Evolutionary conservation across 768 basidiomycete species (phyloP).

Genomic region (Collybiopsis confluens): DNA sequence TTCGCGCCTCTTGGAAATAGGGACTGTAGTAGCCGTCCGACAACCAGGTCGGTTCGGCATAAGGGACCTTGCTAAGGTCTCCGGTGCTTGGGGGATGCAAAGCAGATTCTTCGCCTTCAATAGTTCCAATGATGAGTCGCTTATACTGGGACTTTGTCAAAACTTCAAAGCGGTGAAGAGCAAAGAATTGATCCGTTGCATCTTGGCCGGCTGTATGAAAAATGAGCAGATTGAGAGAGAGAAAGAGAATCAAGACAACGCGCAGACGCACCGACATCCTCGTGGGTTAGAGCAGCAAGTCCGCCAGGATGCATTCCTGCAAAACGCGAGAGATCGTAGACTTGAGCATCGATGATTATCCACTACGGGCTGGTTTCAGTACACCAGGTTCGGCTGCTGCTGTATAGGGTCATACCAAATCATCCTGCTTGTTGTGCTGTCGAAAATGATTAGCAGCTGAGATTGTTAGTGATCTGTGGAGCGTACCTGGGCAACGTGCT

Average conservation of each 20-base stretch:
- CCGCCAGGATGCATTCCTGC: slow-evolving; percentile 82
- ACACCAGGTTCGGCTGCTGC: background rate
- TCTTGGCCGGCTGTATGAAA: slow-evolving; percentile 59
- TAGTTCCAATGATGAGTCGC: slow-evolving; percentile 58
- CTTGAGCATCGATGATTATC: slow-evolving; percentile 80
- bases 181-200: slow-evolving; percentile 75
- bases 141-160: slow-evolving; percentile 62
- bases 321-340: slow-evolving; percentile 80
- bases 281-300: slow-evolving; percentile 62
- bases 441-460: background rate
- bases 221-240: background rate
- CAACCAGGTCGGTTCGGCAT: slow-evolving; percentile 78
- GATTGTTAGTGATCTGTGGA: background rate
- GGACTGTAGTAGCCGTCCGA: slow-evolving; percentile 61
- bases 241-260: background rate
- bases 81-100: slow-evolving; percentile 46
- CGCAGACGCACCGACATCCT: slow-evolving; percentile 59
- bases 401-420: slow-evolving; percentile 44
- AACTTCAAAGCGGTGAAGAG: slow-evolving; percentile 70
- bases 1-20: slow-evolving; percentile 66
- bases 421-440: slow-evolving; percentile 76
- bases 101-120: slow-evolving; percentile 53
- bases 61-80: slow-evolving; percentile 64
- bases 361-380: slow-evolving; percentile 40
- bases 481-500: slow-evolving; percentile 52